Evolutionary conservation across 306 rosid genomes (phyloP).

Genomic region (Acmispon strigosus): DNA sequence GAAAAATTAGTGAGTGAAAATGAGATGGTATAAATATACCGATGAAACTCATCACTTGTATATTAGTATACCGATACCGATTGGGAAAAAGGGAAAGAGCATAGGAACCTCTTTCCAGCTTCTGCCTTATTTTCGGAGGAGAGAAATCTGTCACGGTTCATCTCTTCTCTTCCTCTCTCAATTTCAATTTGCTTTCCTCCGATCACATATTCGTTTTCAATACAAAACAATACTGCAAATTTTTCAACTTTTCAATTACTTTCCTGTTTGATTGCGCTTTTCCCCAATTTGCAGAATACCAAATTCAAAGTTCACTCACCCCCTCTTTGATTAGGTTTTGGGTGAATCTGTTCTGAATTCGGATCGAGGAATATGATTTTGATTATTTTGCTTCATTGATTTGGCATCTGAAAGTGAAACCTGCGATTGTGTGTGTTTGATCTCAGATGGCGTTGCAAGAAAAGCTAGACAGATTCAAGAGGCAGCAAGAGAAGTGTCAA

Average conservation of each 20-base stretch:
- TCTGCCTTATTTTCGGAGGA: not conserved
- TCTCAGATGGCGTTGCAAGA: conserved; percentile 62
- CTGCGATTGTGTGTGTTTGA: not conserved
- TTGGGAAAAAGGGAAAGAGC: not conserved
- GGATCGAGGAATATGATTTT: not conserved
- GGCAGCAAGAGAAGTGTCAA: conserved; percentile 62
- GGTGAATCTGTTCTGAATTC: not conserved
- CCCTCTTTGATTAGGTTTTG: not conserved
- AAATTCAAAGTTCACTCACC: not conserved
- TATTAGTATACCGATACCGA: too few species aligned
- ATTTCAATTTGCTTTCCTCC: not conserved
- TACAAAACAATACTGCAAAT: not conserved
- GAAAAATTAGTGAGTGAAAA: too few species aligned
- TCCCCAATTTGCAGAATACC: not conserved
- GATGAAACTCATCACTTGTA: too few species aligned
- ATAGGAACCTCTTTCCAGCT: not conserved
- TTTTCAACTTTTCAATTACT: not conserved
- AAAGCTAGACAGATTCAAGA: conserved; percentile 50
- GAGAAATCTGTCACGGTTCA: not conserved
- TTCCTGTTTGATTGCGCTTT: not conserved
- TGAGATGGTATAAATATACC: too few species aligned
- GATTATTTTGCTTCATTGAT: not conserved
- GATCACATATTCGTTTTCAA: not conserved
- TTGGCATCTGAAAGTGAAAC: not conserved
- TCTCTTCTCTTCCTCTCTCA: not conserved